phyloP scores from a whole-genome alignment of 1,284 basidiomycete species.

The Heterobasidion irregulare region DNA sequence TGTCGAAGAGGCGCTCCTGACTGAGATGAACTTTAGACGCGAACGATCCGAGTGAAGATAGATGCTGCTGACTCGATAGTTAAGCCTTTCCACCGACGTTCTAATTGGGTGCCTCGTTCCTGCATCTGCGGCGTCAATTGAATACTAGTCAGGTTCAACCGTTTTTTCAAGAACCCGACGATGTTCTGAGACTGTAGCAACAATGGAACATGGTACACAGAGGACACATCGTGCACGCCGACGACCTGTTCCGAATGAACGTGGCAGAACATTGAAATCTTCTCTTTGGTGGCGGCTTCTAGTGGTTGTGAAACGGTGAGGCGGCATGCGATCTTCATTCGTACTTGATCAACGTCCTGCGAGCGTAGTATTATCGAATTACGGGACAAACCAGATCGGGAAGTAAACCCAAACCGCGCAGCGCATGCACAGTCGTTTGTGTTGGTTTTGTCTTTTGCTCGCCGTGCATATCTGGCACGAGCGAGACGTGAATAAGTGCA shows the following conservation, averaged over 20 bases:
- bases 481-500: constrained; percentile 95
- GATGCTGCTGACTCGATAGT: constrained; percentile 55
- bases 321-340: constrained; percentile 82
- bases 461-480: constrained; percentile 96
- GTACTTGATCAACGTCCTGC: not conserved
- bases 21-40: constrained; percentile 27
- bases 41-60: constrained; percentile 2
- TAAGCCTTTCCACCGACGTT: constrained; percentile 76
- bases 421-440: constrained; percentile 92
- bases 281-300: constrained; percentile 81
- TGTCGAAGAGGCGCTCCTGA: constrained; percentile 89
- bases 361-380: not conserved
- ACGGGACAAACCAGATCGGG: constrained; percentile 71
- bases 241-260: constrained; percentile 91
- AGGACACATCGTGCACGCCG: constrained; percentile 94
- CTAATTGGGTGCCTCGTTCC: constrained; percentile 59
- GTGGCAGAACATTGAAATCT: constrained; percentile 99
- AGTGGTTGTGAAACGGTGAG: constrained; percentile 67
- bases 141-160: constrained; percentile 68
- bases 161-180: constrained; percentile 75
- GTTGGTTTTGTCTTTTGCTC: constrained; percentile 99
- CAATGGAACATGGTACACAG: constrained; percentile 96
- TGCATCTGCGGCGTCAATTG: constrained; percentile 48
- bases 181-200: constrained; percentile 92
- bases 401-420: constrained; percentile 88